Base-by-base conservation (phyloP, 1,284 basidiomycete species). In the Baeospora myosura region DNA sequence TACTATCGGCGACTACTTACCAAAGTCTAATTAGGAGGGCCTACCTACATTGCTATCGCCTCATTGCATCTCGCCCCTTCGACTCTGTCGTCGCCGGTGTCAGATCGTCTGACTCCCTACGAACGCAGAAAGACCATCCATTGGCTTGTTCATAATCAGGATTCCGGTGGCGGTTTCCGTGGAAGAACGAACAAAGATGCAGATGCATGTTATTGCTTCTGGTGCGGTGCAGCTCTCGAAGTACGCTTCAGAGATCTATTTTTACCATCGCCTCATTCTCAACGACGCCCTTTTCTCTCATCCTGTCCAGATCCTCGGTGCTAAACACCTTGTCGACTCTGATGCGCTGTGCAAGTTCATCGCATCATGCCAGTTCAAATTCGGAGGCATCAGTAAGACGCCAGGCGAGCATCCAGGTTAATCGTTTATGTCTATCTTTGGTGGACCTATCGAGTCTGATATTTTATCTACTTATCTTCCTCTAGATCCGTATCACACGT, bases 191-290 rank as follows among this genome's bases (percentile, higher is more conserved):
- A 80, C 45, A 97, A 97, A 62, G 68, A 74, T 3, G 77, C 84
- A 8, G 92, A 97, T 54, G 88, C 91, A 1, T 97, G 92, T 60
- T 97, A 97, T 61, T 89, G 87, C 50, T 96, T 95, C 60, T 97
- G 92, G 93, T 88, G 87, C 51, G 84, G 87, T 2, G 91, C 81
- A 3, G 72, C 86, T 1, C 60, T 95, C 5, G 64, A 75, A 51
- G 89, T 91, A 49, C 73, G 60, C 38, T 35, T 44, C 36, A n/a
- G n/a, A n/a, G n/a, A n/a, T n/a, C n/a, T n/a, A n/a, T n/a, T n/a
- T n/a, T n/a, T n/a, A n/a, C n/a, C n/a, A n/a, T n/a, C n/a, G n/a
- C n/a, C n/a, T n/a, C n/a, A n/a, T n/a, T n/a, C n/a, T n/a, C n/a
- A n/a, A n/a, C n/a, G n/a, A n/a, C n/a, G 14, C 26, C 26, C n/a